These are phyloP conservation scores for Aphanomyces astaci DNA, from an alignment of 352 stramenopile species.

Conservation along the genomic window DNA sequence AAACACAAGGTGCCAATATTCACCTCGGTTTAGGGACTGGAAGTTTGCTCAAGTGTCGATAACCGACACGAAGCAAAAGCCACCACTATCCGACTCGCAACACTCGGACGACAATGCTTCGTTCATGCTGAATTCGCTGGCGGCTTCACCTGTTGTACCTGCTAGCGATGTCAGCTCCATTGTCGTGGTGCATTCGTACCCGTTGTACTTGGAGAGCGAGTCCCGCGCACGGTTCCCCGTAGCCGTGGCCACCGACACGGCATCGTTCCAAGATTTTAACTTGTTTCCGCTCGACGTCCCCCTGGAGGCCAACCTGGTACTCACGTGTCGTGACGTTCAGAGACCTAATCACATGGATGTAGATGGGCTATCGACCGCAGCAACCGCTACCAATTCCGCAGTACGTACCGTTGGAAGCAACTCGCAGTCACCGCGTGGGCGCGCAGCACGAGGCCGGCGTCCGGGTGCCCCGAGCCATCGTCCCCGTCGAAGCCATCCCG, in stretches of 20 bases:
- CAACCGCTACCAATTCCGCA: conserved; percentile 48
- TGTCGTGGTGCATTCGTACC: conserved; percentile 46
- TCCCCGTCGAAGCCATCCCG: neutral
- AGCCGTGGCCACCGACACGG: conserved; percentile 36
- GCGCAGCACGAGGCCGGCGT: conserved; percentile 36
- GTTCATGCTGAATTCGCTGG: conserved; percentile 10
- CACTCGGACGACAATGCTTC: neutral
- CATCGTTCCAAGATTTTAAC: conserved; percentile 43
- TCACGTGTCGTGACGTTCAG: neutral
- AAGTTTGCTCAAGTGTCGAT: conserved; percentile 18
- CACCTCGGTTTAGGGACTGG: conserved; percentile 3
- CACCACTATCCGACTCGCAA: conserved; percentile 6
- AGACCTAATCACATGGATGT: neutral
- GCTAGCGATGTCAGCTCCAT: neutral
- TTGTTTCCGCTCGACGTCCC: conserved; percentile 57
- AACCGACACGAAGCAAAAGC: neutral
- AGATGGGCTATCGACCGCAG: conserved; percentile 46
- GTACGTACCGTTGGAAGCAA: conserved; percentile 46
- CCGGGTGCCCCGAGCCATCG: neutral
- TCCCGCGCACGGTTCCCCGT: conserved; percentile 35
- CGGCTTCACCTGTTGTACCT: neutral
- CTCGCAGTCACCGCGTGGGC: conserved; percentile 34
- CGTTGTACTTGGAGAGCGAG: conserved; percentile 51
- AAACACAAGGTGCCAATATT: no score
- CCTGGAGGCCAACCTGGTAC: conserved; percentile 49